Evolutionary conservation across 306 rosid genomes (phyloP), one percentile per base, ranked within the genome.

Genomic region (Boehmeria nivea): DNA sequence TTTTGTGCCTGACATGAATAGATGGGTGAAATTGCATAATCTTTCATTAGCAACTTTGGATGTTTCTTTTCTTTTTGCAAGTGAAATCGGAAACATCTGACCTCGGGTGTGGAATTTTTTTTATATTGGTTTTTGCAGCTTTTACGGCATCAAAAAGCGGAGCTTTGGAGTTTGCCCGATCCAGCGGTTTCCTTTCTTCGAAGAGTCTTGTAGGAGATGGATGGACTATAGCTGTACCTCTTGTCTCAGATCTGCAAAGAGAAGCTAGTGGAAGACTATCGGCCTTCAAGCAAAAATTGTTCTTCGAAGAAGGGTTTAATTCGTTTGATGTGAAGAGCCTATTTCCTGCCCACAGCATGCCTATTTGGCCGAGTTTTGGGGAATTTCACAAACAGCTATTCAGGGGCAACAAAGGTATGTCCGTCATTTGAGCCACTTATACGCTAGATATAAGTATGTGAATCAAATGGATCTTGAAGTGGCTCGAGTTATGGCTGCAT

Each of bases 401-500:
- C 71, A 33, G 42, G 64, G 54, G 66, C 63, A 69, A 38, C 56
- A 81, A 72, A 83, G 94, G 97, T 86, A 81, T 27, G 22, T n/a
- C 19, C n/a, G n/a, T n/a, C n/a, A n/a, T n/a, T n/a, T n/a, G n/a
- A n/a, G n/a, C n/a, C n/a, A n/a, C n/a, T n/a, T n/a, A n/a, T n/a
- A n/a, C n/a, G n/a, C n/a, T n/a, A n/a, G n/a, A n/a, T n/a, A n/a
- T n/a, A n/a, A n/a, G n/a, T n/a, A n/a, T n/a, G n/a, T n/a, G n/a
- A n/a, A n/a, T n/a, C n/a, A n/a, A n/a, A n/a, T n/a, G n/a, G n/a
- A n/a, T n/a, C n/a, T n/a, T n/a, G n/a, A n/a, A n/a, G n/a, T n/a
- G n/a, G n/a, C n/a, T n/a, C n/a, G n/a, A n/a, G n/a, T n/a, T n/a
- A n/a, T n/a, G n/a, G n/a, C n/a, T n/a, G n/a, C n/a, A n/a, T n/a